Evolutionary conservation across 225 moss, liverwort and hornwort species (phyloP).

Genomic region (Sphagnum contortum): DNA sequence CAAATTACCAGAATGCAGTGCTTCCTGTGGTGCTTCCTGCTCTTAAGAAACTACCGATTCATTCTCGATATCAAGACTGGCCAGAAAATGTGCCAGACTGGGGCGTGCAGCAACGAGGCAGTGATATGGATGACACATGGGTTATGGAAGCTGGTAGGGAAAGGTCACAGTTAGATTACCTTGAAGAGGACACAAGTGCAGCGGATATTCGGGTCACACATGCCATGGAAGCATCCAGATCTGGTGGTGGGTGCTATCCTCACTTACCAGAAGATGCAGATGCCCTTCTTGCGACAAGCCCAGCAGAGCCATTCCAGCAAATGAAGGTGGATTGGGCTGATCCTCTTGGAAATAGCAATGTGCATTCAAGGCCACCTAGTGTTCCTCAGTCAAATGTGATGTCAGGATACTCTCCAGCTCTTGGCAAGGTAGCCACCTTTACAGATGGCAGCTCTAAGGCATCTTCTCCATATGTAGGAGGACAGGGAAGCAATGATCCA

Average conservation of each 20-base stretch:
- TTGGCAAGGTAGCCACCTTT: constrained; percentile 13
- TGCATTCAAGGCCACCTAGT: constrained; percentile 20
- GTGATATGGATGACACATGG: constrained; percentile 45
- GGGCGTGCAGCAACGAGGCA: constrained; percentile 25
- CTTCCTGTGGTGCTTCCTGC: constrained; percentile 17
- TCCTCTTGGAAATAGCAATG: constrained; percentile 17
- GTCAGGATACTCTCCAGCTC: constrained; percentile 22
- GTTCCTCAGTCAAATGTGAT: constrained; percentile 33
- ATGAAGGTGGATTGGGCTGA: constrained; percentile 38
- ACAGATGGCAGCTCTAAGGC: constrained; percentile 28
- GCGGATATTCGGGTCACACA: constrained; percentile 21
- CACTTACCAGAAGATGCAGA: constrained; percentile 71
- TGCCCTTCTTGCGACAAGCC: constrained; percentile 28
- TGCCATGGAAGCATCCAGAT: constrained; percentile 25
- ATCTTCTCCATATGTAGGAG: too few species aligned
- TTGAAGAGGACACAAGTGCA: constrained; percentile 28
- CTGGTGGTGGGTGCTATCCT: constrained; percentile 23
- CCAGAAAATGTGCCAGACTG: constrained; percentile 49
- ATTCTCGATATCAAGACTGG: constrained; percentile 34
- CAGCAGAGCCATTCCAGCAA: constrained; percentile 38
- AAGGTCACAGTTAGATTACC: constrained; percentile 22
- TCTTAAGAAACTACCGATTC: constrained; percentile 30
- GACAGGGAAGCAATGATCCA: constrained; percentile 14
- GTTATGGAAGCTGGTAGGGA: constrained; percentile 32
- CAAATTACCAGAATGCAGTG: constrained; percentile 41